phyloP scores from a whole-genome alignment of 2,329 filamentous ascomycete genomes.

The Xylaria sp. region DNA sequence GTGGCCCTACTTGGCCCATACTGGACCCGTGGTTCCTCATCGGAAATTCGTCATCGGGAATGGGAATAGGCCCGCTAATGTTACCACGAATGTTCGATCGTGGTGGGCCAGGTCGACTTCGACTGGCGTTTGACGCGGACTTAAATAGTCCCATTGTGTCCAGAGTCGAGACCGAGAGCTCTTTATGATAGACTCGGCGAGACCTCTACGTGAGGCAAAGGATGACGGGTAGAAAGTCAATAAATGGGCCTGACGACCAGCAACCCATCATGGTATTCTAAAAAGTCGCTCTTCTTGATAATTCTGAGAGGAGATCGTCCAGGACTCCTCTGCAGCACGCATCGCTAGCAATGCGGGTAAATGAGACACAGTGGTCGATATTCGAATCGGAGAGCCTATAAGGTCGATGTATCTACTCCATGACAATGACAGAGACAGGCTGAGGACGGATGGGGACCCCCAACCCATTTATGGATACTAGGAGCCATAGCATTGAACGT shows the following conservation, averaged over 20 bases:
- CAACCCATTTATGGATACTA: slow-evolving; percentile 41
- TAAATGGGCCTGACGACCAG: slow-evolving; percentile 38
- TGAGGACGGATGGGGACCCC: slow-evolving; percentile 36
- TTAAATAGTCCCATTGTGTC: slow-evolving; percentile 58
- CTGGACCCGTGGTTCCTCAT: slow-evolving; percentile 57
- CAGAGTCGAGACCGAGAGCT: background rate
- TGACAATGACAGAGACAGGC: slow-evolving; percentile 40
- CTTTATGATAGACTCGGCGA: slow-evolving; percentile 27
- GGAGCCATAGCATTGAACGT: slow-evolving; percentile 48
- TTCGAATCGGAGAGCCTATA: slow-evolving; percentile 39
- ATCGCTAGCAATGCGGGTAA: slow-evolving; percentile 50
- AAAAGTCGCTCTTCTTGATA: slow-evolving; percentile 36
- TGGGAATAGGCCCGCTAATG: slow-evolving; percentile 70
- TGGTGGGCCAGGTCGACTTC: slow-evolving; percentile 49
- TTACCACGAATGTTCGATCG: slow-evolving; percentile 64
- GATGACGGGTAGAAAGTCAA: slow-evolving; percentile 33
- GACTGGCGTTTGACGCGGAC: slow-evolving; percentile 53
- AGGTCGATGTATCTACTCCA: slow-evolving; percentile 38
- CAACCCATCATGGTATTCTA: slow-evolving; percentile 43
- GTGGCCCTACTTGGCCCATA: slow-evolving; percentile 49
- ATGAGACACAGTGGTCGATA: slow-evolving; percentile 40
- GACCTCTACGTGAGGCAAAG: slow-evolving; percentile 38
- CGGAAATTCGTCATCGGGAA: slow-evolving; percentile 67
- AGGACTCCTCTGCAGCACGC: slow-evolving; percentile 45
- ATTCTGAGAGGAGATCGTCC: slow-evolving; percentile 35